Evolutionary conservation across 805 yeast species (phyloP).

Genomic region (Debaryomyces prosopidis): DNA sequence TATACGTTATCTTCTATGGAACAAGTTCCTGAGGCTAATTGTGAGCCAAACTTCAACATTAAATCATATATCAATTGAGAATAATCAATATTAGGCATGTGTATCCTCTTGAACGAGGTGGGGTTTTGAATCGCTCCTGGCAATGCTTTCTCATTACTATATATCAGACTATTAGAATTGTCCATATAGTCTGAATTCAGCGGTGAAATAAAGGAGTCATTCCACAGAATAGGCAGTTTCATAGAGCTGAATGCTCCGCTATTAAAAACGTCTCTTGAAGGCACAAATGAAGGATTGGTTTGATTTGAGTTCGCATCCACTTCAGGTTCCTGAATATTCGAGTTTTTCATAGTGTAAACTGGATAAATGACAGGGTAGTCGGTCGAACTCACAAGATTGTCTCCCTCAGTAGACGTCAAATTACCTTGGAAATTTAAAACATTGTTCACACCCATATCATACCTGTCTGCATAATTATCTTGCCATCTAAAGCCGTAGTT

Average conservation of each 20-base stretch:
- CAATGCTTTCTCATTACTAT: not conserved
- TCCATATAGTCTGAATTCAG: too few species aligned
- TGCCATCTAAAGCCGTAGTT: not conserved
- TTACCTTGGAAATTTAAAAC: slow-evolving; percentile 12
- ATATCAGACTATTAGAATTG: too few species aligned
- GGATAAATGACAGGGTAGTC: slow-evolving; percentile 37
- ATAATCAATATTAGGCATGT: slow-evolving; percentile 5
- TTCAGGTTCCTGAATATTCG: not conserved
- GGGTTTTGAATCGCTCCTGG: slow-evolving; percentile 8
- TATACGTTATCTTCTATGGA: slow-evolving; percentile 26
- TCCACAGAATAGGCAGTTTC: not conserved
- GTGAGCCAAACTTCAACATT: slow-evolving; percentile 13
- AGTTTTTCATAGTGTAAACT: slow-evolving; percentile 25
- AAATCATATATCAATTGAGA: slow-evolving; percentile 2
- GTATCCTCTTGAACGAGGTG: slow-evolving; percentile 2
- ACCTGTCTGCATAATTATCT: not conserved
- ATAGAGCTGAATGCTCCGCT: not conserved
- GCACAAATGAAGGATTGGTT: not conserved
- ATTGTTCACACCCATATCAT: slow-evolving; percentile 14
- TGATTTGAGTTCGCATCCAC: not conserved
- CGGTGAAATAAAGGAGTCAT: too few species aligned
- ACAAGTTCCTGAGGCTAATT: slow-evolving; percentile 25
- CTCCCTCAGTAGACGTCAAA: slow-evolving; percentile 29
- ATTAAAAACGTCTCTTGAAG: not conserved
- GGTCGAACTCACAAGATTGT: slow-evolving; percentile 27